A percentile compares a stretch with the other conserved stretches of the same genome.
These are phyloP conservation scores for Paraurostyla sp. DNA, from an alignment of 73 alveolate species.

Conservation along the genomic window DNA sequence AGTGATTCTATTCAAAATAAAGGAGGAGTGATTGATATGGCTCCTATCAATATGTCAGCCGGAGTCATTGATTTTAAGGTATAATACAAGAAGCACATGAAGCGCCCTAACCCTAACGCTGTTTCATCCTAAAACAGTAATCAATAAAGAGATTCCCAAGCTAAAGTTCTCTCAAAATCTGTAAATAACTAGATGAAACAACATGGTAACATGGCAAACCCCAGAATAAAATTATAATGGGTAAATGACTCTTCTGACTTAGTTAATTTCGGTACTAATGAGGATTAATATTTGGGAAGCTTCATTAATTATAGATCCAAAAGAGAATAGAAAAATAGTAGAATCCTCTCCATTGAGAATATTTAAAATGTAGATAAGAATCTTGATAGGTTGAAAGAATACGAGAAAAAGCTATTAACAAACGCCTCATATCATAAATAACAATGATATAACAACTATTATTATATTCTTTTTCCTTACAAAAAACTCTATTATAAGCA, in stretches of 20 bases:
- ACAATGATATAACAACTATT: no score
- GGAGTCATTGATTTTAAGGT: constrained; percentile 39
- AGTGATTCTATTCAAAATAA: constrained; percentile 34
- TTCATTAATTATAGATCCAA: background rate
- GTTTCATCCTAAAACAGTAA: no score
- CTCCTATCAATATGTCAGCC: constrained; percentile 50
- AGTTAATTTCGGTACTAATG: background rate
- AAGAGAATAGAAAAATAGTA: constrained; percentile 30
- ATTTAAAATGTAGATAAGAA: background rate
- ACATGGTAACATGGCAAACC: constrained; percentile 1
- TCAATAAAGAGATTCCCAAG: no score
- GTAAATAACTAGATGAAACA: no score
- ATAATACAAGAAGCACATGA: background rate
- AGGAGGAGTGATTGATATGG: constrained; percentile 22
- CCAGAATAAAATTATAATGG: background rate
- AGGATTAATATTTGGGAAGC: background rate
- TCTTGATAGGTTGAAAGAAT: background rate
- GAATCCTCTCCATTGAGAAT: constrained; percentile 10
- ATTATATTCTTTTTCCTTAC: no score
- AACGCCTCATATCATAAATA: no score
- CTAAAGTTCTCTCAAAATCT: no score
- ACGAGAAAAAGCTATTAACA: background rate
- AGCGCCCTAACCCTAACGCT: no score
- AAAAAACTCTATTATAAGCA: no score
- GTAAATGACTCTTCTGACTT: background rate